These are phyloP conservation scores for Berberis vulgaris DNA, from an alignment of 164 flowering plant genomes.

Conservation along the genomic window DNA sequence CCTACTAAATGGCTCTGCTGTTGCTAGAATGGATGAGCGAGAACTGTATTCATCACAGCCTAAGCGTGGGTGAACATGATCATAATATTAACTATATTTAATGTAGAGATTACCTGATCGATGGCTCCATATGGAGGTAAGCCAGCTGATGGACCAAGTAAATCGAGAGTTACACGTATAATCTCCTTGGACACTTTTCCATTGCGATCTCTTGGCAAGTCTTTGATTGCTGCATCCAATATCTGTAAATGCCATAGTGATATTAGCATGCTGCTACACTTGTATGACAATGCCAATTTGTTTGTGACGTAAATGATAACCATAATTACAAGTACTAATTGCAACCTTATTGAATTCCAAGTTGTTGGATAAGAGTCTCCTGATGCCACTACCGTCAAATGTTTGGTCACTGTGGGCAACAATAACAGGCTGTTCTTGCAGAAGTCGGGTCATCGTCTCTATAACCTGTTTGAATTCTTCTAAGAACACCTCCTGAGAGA, in stretches of 20 bases:
- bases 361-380: conserved; percentile 66
- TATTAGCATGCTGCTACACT: too few species aligned
- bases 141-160: conserved; percentile 60
- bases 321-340: background rate
- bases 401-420: conserved; percentile 86
- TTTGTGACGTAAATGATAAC: too few species aligned
- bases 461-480: conserved; percentile 44
- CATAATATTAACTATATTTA: too few species aligned
- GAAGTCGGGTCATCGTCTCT: conserved; percentile 36
- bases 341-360: conserved; percentile 83
- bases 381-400: conserved; percentile 80
- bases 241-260: conserved; percentile 23
- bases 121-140: conserved; percentile 85
- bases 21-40: too few species aligned
- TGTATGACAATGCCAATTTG: too few species aligned
- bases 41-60: background rate
- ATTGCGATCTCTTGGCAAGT: conserved; percentile 53
- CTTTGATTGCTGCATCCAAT: conserved; percentile 40
- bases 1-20: too few species aligned
- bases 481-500: conserved; percentile 56
- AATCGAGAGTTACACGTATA: conserved; percentile 51
- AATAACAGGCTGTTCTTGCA: conserved; percentile 80
- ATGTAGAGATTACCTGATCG: conserved; percentile 42
- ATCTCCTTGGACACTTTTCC: conserved; percentile 62
- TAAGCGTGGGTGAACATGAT: background rate